These are phyloP conservation scores for Aureobasidium sp. DNA, from an alignment of 2,329 filamentous ascomycete species.

Conservation along the genomic window DNA sequence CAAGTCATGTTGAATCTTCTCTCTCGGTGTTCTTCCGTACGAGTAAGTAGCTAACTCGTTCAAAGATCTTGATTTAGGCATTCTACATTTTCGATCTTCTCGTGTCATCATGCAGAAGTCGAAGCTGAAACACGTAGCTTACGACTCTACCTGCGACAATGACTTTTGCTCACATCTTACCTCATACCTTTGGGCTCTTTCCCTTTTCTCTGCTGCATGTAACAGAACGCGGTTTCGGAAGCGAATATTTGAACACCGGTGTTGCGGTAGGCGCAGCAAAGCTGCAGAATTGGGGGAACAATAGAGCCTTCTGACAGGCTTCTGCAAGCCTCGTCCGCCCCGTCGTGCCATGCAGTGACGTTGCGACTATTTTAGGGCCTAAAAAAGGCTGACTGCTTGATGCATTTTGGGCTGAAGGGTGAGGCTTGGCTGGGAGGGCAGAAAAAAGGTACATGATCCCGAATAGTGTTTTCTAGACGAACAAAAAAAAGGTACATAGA, in stretches of 20 bases:
- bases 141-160: background rate
- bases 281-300: background rate
- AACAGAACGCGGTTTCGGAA: background rate
- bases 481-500: background rate
- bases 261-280: background rate
- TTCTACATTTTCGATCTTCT: background rate
- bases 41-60: too few species aligned
- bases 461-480: background rate
- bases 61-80: too few species aligned
- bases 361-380: slow-evolving; percentile 6
- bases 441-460: too few species aligned
- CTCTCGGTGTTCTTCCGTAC: too few species aligned
- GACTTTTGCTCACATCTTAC: too few species aligned
- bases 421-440: too few species aligned
- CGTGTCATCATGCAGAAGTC: background rate
- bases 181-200: background rate
- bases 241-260: too few species aligned
- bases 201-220: background rate
- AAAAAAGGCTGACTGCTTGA: background rate
- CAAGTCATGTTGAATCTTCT: too few species aligned
- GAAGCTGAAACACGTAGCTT: background rate
- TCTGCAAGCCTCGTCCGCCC: background rate
- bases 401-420: too few species aligned
- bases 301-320: slow-evolving; percentile 3
- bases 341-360: slow-evolving; percentile 5